Evolutionary conservation across 2,329 filamentous ascomycete genomes (phyloP).

Genomic region (Apiospora saccharicola): DNA sequence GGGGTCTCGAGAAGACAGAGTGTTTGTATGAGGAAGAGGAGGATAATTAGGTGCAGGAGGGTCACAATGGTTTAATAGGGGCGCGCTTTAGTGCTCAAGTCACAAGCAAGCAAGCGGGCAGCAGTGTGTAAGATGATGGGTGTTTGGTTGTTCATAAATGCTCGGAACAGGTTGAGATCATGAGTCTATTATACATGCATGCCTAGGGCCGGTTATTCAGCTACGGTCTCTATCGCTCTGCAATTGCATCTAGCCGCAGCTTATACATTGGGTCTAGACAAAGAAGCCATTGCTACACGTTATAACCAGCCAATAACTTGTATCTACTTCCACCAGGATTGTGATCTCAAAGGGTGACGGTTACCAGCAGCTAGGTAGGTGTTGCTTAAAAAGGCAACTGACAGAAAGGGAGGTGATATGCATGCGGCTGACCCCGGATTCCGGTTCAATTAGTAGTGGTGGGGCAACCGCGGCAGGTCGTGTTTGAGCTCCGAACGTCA

Average conservation of each 20-base stretch:
- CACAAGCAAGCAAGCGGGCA: not conserved
- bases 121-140: not conserved
- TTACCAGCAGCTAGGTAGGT: not conserved
- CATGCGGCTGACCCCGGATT: slow-evolving; percentile 10
- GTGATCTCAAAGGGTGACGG: not conserved
- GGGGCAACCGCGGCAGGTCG: not conserved
- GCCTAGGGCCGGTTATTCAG: not conserved
- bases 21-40: slow-evolving; percentile 4
- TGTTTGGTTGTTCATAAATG: not conserved
- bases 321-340: not conserved
- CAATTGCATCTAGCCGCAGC: not conserved
- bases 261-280: not conserved
- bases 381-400: not conserved
- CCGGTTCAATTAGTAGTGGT: not conserved
- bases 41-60: not conserved
- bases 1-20: slow-evolving; percentile 71
- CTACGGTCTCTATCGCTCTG: not conserved
- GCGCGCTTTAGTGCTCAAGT: not conserved
- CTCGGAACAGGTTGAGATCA: not conserved
- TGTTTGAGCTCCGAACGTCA: slow-evolving; percentile 14
- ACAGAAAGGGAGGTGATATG: not conserved
- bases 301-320: not conserved
- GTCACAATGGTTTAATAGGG: not conserved
- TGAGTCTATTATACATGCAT: not conserved
- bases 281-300: not conserved